These are phyloP conservation scores for Phaeotremella skinneri DNA, from an alignment of 768 basidiomycete genomes.

Conservation along the genomic window DNA sequence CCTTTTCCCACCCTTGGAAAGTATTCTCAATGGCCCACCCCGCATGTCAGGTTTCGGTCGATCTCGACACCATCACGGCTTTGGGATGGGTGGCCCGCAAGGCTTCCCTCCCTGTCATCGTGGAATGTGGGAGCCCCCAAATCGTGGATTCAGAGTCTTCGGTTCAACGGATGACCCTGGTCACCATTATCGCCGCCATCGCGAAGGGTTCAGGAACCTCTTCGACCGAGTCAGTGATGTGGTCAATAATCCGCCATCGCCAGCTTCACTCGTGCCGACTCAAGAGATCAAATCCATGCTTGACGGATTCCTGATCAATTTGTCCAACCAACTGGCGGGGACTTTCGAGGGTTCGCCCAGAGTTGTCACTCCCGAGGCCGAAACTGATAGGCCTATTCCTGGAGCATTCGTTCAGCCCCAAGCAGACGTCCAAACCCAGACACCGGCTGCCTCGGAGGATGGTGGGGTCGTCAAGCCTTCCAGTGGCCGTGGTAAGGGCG, in stretches of 20 bases:
- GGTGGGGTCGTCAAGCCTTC: constrained; percentile 13
- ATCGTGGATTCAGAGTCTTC: not conserved
- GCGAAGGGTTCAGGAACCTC: constrained; percentile 22
- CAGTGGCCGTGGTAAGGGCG: constrained; percentile 32
- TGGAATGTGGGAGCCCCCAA: constrained; percentile 1
- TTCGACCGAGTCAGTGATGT: constrained; percentile 33
- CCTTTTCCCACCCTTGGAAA: constrained; percentile 42
- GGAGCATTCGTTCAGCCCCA: constrained; percentile 38
- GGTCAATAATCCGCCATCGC: constrained; percentile 18
- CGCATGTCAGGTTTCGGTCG: not conserved
- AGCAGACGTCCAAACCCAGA: constrained; percentile 12
- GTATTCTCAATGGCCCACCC: not conserved
- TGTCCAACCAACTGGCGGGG: constrained; percentile 43
- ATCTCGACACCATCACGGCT: not conserved
- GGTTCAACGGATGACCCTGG: not conserved
- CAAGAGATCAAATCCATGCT: constrained; percentile 46
- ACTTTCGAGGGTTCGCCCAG: constrained; percentile 38
- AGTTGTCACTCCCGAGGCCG: constrained; percentile 13
- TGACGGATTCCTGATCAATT: constrained; percentile 45
- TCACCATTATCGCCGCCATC: constrained; percentile 9
- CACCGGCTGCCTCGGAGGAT: constrained; percentile 13
- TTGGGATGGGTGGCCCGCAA: constrained; percentile 1
- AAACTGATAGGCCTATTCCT: constrained; percentile 35
- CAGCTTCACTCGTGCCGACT: constrained; percentile 26
- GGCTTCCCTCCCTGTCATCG: constrained; percentile 16